Conservation (phyloP, 2,329 filamentous ascomycete genomes). For the Mycosphaerelloides madeirae region DNA sequence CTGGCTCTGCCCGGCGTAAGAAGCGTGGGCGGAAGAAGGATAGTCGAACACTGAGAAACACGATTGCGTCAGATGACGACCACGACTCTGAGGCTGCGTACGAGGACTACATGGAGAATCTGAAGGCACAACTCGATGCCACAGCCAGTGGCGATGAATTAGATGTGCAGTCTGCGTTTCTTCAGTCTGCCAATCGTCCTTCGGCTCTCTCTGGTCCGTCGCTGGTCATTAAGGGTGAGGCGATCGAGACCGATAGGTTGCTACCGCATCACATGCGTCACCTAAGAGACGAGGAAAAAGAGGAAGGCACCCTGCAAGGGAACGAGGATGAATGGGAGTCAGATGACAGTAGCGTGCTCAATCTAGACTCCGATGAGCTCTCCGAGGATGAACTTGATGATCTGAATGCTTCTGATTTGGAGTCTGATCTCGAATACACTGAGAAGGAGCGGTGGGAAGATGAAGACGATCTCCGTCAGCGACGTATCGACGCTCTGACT, state of each 20-base stretch:
- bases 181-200: constrained; percentile 5
- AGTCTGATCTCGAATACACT: constrained; percentile 30
- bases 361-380: constrained; percentile 31
- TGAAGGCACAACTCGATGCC: constrained; percentile 39
- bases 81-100: constrained; percentile 37
- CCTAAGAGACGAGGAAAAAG: constrained; percentile 4
- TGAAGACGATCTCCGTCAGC: constrained; percentile 39
- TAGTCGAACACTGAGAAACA: constrained; percentile 26
- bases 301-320: constrained; percentile 10
- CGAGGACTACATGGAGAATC: constrained; percentile 67
- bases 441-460: constrained; percentile 36
- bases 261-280: constrained; percentile 20
- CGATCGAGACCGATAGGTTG: constrained; percentile 27
- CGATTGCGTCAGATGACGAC: constrained; percentile 49
- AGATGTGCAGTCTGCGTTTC: constrained; percentile 4
- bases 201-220: constrained; percentile 22
- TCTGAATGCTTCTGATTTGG: constrained; percentile 35
- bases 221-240: constrained; percentile 27
- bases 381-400: constrained; percentile 33
- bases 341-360: constrained; percentile 17
- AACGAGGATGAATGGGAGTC: constrained; percentile 17
- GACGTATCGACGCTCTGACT: constrained; percentile 40
- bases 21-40: constrained; percentile 32
- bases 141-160: constrained; percentile 17
- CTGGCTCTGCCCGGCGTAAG: constrained; percentile 19